Conservation (phyloP, 768 basidiomycete genomes). For the Boletus tylopilopsis region DNA sequence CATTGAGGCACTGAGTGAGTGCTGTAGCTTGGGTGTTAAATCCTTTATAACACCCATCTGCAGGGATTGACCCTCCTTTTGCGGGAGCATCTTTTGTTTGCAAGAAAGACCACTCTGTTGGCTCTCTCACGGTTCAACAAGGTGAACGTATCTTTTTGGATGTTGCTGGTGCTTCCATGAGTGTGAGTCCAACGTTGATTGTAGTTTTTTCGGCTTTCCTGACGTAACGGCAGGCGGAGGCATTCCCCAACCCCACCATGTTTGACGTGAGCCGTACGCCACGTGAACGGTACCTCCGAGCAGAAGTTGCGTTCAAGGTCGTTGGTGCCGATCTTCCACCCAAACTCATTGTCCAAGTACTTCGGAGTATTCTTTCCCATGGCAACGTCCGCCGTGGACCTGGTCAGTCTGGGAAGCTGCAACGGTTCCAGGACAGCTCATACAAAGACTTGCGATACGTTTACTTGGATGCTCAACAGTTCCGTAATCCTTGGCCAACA, state of each 20-base stretch:
- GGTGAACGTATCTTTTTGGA: constrained; percentile 61
- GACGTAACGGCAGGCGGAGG: constrained; percentile 36
- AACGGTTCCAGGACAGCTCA: constrained; percentile 48
- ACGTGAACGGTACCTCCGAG: constrained; percentile 43
- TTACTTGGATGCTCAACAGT: constrained; percentile 52
- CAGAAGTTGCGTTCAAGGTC: constrained; percentile 47
- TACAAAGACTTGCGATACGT: constrained; percentile 48
- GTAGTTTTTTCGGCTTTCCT: neutral
- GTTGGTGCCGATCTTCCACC: constrained; percentile 53
- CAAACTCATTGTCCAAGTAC: constrained; percentile 56
- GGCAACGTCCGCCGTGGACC: constrained; percentile 63
- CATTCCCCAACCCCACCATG: constrained; percentile 46
- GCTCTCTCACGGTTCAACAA: constrained; percentile 40
- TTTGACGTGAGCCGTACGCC: constrained; percentile 45
- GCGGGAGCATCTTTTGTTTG: constrained; percentile 61
- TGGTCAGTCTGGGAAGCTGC: constrained; percentile 60
- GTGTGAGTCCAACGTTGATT: constrained; percentile 44
- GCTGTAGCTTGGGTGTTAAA: neutral
- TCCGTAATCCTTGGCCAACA: constrained; percentile 63
- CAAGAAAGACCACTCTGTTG: constrained; percentile 42
- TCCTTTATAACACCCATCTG: constrained; percentile 1
- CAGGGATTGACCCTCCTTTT: constrained; percentile 73
- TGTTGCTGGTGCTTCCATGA: constrained; percentile 49
- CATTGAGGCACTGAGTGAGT: constrained; percentile 68
- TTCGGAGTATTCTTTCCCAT: constrained; percentile 61